These are phyloP conservation scores for Solanum dulcamara DNA, from an alignment of 257 asterid species.

Conservation along the genomic window DNA sequence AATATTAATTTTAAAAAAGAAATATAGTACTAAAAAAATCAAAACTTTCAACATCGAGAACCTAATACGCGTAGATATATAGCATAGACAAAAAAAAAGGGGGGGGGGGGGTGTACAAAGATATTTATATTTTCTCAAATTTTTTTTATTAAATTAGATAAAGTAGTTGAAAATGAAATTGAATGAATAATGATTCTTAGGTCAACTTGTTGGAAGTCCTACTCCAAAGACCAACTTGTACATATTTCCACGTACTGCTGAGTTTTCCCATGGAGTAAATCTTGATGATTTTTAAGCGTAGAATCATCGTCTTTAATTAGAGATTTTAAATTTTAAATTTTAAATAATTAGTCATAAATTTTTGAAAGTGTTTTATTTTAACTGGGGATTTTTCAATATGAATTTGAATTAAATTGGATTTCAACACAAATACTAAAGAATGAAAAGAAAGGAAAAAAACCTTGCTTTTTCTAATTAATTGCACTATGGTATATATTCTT, in stretches of 20 bases:
- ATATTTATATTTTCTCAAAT: neutral
- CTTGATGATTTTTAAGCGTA: neutral
- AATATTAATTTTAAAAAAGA: neutral
- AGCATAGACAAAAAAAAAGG: neutral
- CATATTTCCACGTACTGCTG: neutral
- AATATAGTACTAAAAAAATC: neutral
- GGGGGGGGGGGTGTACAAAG: neutral
- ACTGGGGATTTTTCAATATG: fast-evolving
- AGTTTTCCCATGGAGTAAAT: neutral
- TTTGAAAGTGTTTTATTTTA: neutral
- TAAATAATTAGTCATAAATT: neutral
- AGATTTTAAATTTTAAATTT: neutral
- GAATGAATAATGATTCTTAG: neutral
- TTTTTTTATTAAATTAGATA: neutral
- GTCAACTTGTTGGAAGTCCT: neutral
- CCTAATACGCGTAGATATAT: neutral
- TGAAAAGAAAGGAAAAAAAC: too few species aligned
- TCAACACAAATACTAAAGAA: neutral
- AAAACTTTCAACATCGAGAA: neutral
- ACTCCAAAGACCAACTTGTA: neutral
- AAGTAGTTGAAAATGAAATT: neutral
- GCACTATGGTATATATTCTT: neutral
- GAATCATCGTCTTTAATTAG: fast-evolving
- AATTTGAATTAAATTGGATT: neutral
- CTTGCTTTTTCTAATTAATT: neutral